Evolutionary conservation across 495 filamentous ascomycete genomes (phyloP).

Genomic region (Podospora anserina): DNA sequence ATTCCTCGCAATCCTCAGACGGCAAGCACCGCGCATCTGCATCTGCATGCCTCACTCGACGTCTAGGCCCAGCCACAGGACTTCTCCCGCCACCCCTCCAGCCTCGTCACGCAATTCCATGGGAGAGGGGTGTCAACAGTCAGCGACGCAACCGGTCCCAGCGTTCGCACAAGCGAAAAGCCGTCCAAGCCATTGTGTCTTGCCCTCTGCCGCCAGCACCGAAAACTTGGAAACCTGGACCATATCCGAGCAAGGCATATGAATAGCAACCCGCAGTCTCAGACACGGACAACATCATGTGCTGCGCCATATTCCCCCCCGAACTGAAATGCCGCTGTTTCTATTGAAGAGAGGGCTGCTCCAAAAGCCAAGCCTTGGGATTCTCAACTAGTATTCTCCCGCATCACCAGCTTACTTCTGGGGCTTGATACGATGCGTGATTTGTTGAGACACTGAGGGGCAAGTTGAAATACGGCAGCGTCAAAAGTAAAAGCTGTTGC

Average conservation of each 20-base stretch:
- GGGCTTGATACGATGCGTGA: not conserved
- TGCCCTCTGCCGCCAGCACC: not conserved
- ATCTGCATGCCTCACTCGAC: not conserved
- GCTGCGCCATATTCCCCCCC: too few relatives aligned
- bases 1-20: not conserved
- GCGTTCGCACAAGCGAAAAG: not conserved
- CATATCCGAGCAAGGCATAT: slow-evolving; percentile 1
- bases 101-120: slow-evolving; percentile 6
- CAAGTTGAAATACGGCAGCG: not conserved
- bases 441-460: not conserved
- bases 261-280: slow-evolving; percentile 8
- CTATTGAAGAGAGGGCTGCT: not conserved
- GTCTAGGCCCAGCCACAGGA: not conserved
- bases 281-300: not conserved
- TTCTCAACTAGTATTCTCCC: not conserved
- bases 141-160: not conserved
- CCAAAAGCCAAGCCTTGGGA: not conserved
- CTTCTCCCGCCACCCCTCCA: not conserved
- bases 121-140: slow-evolving; percentile 1
- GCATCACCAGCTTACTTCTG: not conserved
- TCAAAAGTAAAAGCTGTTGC: not conserved
- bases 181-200: not conserved
- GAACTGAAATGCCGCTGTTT: too few relatives aligned
- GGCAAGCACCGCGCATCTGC: not conserved
- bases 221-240: not conserved